Evolutionary conservation across 345 rosid genomes (phyloP), one percentile per base, ranked within the genome.

Genomic region (Geranium brycei): DNA sequence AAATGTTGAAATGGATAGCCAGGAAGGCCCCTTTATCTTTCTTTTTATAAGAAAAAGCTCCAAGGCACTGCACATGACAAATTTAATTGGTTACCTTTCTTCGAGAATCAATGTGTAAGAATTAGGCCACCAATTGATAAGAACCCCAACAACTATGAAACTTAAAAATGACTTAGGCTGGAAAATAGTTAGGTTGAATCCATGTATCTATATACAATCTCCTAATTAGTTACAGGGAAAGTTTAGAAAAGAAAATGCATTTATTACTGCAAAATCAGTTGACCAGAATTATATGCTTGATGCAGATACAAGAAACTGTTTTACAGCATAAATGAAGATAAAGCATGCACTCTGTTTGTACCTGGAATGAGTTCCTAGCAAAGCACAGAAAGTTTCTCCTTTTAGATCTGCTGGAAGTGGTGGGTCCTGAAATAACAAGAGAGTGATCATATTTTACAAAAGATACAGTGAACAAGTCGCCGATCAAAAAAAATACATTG

Each of bases 311-410:
- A 17, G 19, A 17, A 4, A 19, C 61, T 15, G 4, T 19, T 14
- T 31, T 58, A 16, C 61, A 59, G 19, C 61, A 19, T 59, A 13
- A 60, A 15, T 17, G 17, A 31, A 60, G 40, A 57, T 31, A 15
- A 57, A 1, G 31, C n/a, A 41, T 17, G 11, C 19, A 18, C 67
- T 41, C 57, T 59, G 65, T 68, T 67, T 68, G 60, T 63, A 93
- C 99, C 99, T 93, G 87, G 78, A 69, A 74, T 86, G 85, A 75
- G 95, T 81, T 63, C 97, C 99, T 64, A 88, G 91, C 76, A 93
- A 70, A 72, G 95, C 84, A 70, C 72, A 69, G 75, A 90, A 93
- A 14, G 77, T 83, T 79, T 88, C 80, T 62, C 99, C 99, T 72
- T 79, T 86, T 55, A 85, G 79, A 78, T 90, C 96, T 69, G 87